These are phyloP conservation scores for Tricholoma hemisulphureum DNA, from an alignment of 768 basidiomycete species.

Conservation along the genomic window DNA sequence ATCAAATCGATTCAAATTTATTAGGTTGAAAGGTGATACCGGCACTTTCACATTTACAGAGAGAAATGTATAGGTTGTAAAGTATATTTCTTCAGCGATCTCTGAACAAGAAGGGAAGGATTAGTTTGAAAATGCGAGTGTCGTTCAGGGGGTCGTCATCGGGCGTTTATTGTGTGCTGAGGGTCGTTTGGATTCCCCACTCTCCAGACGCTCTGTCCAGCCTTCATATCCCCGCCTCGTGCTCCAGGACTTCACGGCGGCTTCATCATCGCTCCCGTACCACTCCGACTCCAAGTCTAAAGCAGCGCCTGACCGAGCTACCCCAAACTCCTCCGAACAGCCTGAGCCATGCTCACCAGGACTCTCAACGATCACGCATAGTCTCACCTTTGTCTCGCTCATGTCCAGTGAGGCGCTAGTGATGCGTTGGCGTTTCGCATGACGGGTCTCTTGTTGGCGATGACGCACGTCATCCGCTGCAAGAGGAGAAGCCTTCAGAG, in stretches of 20 bases:
- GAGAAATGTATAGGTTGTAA: too few species aligned
- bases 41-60: too few species aligned
- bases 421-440: not conserved
- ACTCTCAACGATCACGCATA: conserved; percentile 34
- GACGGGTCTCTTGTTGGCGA: not conserved
- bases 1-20: too few species aligned
- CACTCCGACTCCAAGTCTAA: conserved; percentile 13
- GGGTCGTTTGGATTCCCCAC: not conserved
- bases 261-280: conserved; percentile 14
- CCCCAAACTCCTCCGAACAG: conserved; percentile 26
- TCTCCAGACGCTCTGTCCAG: conserved; percentile 13
- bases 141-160: not conserved
- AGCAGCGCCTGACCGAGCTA: conserved; percentile 10
- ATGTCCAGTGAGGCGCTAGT: not conserved
- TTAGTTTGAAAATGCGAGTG: too few species aligned
- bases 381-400: conserved; percentile 14
- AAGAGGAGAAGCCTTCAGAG: not conserved
- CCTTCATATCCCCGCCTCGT: conserved; percentile 27
- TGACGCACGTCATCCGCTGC: not conserved
- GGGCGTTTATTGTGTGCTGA: not conserved
- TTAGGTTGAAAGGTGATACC: too few species aligned
- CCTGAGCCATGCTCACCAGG: conserved; percentile 32
- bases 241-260: conserved; percentile 24
- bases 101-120: too few species aligned
- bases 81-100: too few species aligned